Evolutionary conservation across 148 eudicot species (phyloP).

Genomic region (Vaccinium vitisidaea): DNA sequence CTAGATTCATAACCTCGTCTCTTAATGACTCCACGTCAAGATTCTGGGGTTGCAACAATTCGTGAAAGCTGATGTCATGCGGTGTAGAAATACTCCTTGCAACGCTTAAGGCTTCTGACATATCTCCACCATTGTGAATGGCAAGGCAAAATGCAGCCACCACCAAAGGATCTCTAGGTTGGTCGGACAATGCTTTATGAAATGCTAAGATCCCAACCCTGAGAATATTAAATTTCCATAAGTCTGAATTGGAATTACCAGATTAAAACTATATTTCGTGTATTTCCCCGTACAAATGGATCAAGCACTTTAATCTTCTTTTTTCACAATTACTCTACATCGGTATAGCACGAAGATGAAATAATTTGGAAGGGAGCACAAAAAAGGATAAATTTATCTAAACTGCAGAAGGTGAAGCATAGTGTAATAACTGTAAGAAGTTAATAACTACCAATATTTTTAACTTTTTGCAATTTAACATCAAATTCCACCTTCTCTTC

Average conservation of each 20-base stretch:
- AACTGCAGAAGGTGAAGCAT: conserved; percentile 5
- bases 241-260: not conserved
- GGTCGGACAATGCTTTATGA: conserved; percentile 62
- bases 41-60: conserved; percentile 42
- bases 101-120: conserved; percentile 62
- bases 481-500: not conserved
- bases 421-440: not conserved
- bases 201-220: conserved; percentile 84
- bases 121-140: conserved; percentile 79
- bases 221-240: conserved; percentile 17
- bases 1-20: conserved; percentile 54
- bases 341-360: not conserved
- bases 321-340: not conserved
- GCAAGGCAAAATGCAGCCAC: conserved; percentile 76
- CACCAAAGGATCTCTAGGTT: conserved; percentile 67
- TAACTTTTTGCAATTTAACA: not conserved
- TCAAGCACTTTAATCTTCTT: not conserved
- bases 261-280: not conserved
- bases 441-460: not conserved
- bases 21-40: conserved; percentile 27
- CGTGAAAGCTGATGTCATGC: conserved; percentile 47
- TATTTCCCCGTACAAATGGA: not conserved
- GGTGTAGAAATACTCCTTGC: conserved; percentile 44
- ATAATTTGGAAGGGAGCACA: not conserved
- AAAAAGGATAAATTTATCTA: not conserved